A percentile compares a stretch with the other conserved stretches of the same genome.
Conservation (phyloP, 108 stramenopile species). For the Hondaea fermentalgiana region DNA sequence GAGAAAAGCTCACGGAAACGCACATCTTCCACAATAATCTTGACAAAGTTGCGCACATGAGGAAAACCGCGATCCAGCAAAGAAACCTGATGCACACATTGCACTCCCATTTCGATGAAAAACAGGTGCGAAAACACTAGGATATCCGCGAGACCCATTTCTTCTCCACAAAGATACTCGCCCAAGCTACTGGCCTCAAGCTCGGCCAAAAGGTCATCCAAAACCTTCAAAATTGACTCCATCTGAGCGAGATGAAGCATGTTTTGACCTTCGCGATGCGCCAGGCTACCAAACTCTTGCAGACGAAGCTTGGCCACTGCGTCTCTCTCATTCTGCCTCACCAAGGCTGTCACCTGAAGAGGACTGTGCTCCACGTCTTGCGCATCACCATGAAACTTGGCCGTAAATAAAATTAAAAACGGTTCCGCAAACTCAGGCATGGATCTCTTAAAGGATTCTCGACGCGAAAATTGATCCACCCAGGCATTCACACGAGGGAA, state of each 20-base stretch:
- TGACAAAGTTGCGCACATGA: background rate
- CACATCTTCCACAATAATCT: background rate
- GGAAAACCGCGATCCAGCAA: background rate
- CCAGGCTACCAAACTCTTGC: background rate
- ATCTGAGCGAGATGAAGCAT: background rate
- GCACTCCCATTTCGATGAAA: background rate
- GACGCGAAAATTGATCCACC: background rate
- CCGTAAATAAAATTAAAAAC: background rate
- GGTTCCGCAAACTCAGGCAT: background rate
- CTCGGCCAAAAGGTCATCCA: background rate
- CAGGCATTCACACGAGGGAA: background rate
- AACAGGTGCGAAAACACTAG: background rate
- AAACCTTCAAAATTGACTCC: background rate
- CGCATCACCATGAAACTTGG: background rate
- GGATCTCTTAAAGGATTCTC: background rate
- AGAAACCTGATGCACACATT: background rate
- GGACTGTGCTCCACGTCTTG: background rate
- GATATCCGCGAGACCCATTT: background rate
- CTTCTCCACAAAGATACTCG: background rate
- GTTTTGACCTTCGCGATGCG: background rate
- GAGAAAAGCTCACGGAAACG: background rate
- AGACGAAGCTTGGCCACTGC: background rate
- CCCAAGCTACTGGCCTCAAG: background rate
- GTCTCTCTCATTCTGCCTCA: background rate
- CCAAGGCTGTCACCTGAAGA: background rate